Evolutionary conservation across 371 early-diverging fungal species (phyloP).

Genomic region (Mortierella sp.): DNA sequence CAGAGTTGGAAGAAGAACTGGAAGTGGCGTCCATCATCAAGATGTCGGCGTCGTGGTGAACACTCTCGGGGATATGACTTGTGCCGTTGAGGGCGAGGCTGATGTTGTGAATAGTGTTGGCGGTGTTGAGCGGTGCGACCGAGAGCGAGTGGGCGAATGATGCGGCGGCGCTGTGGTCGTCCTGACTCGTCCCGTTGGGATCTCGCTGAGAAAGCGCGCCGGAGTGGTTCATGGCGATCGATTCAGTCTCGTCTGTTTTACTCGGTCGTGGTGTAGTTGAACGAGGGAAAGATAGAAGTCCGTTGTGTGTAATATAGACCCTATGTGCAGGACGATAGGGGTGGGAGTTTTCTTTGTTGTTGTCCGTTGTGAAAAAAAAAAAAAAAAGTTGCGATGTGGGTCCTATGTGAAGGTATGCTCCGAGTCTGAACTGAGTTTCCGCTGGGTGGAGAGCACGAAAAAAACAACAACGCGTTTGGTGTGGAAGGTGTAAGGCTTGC

Average conservation of each 20-base stretch:
- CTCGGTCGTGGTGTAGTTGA: not conserved
- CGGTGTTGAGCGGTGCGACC: constrained; percentile 23
- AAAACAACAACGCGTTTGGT: constrained; percentile 11
- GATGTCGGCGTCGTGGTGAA: constrained; percentile 1
- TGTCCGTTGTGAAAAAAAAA: not conserved
- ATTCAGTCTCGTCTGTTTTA: not conserved
- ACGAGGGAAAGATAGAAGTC: not conserved
- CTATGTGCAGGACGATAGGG: not conserved
- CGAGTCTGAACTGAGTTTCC: not conserved
- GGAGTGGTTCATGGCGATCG: constrained; percentile 15
- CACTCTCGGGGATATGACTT: not conserved
- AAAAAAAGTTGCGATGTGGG: not conserved
- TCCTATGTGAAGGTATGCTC: not conserved
- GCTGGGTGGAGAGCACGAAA: not conserved
- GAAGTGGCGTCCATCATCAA: constrained; percentile 17
- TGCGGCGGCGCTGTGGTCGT: constrained; percentile 26
- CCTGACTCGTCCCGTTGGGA: constrained; percentile 20
- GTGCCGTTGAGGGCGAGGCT: constrained; percentile 12
- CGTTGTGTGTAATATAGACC: not conserved
- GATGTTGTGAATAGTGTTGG: constrained; percentile 25
- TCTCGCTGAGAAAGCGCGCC: constrained; percentile 27
- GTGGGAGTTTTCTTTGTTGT: no score
- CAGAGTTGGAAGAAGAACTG: not conserved
- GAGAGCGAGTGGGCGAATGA: constrained; percentile 44
- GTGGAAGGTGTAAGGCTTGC: not conserved